Conservation (phyloP, 805 yeast genomes). For the Lachancea dasiensis region DNA sequence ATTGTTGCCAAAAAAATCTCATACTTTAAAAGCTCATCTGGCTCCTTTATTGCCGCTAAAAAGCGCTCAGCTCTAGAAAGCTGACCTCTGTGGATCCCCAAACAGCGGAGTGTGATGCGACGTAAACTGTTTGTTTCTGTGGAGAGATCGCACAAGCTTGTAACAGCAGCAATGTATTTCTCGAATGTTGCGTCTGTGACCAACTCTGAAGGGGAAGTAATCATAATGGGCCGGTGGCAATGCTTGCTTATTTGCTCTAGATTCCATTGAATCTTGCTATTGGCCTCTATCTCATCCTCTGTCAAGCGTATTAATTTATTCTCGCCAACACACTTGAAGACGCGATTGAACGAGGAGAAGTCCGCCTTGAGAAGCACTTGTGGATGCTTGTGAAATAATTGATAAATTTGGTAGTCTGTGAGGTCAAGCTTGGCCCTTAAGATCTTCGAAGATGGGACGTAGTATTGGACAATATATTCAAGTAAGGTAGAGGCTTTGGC, state of each 20-base stretch:
- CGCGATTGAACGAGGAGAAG: constrained; percentile 10
- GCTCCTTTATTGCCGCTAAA: background rate
- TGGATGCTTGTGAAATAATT: constrained; percentile 12
- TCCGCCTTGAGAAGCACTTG: constrained; percentile 11
- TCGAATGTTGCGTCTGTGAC: background rate
- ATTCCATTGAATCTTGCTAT: constrained; percentile 4
- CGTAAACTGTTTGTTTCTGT: background rate
- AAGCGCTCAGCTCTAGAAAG: background rate
- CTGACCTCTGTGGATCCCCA: constrained; percentile 1
- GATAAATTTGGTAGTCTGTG: constrained; percentile 17
- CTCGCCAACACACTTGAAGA: constrained; percentile 17
- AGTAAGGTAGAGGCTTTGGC: constrained; percentile 8
- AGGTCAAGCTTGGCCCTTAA: constrained; percentile 7
- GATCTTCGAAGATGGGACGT: background rate
- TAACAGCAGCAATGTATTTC: background rate
- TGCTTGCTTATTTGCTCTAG: constrained; percentile 5
- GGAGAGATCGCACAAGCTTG: background rate
- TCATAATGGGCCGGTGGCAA: constrained; percentile 1
- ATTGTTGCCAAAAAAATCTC: constrained; percentile 38
- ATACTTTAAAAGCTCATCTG: constrained; percentile 23
- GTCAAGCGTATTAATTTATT: constrained; percentile 9
- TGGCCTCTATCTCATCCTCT: constrained; percentile 16
- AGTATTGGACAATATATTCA: constrained; percentile 1
- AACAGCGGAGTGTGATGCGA: background rate
- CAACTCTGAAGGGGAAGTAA: constrained; percentile 31